These are phyloP conservation scores for Sugiyamaella marilandica DNA, from an alignment of 805 yeast species.

Conservation along the genomic window DNA sequence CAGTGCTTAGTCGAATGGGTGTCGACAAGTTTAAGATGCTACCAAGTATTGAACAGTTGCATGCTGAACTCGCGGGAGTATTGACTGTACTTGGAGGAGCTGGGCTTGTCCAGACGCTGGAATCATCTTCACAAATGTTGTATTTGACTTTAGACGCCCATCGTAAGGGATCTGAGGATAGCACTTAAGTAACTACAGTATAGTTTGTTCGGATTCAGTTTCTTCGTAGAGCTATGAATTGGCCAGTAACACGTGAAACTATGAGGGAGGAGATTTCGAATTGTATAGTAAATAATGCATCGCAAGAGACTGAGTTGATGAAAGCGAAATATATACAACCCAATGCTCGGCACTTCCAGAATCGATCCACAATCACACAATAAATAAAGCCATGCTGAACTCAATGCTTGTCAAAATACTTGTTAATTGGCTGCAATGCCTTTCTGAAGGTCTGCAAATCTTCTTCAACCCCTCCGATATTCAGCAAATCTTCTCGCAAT, in stretches of 20 bases:
- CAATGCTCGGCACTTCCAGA: background rate
- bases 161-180: background rate
- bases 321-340: no score
- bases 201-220: background rate
- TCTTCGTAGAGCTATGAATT: no score
- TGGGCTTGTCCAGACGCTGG: conserved; percentile 77
- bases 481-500: conserved; percentile 20
- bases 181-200: background rate
- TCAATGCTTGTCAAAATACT: conserved; percentile 14
- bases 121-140: conserved; percentile 59
- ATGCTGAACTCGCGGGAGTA: conserved; percentile 76
- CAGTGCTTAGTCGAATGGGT: conserved; percentile 47
- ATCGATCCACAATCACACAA: no score
- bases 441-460: conserved; percentile 11
- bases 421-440: conserved; percentile 6
- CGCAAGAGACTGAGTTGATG: no score
- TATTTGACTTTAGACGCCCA: conserved; percentile 61
- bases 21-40: conserved; percentile 64
- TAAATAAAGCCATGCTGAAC: no score
- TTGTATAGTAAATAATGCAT: no score
- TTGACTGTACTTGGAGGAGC: conserved; percentile 85
- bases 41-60: conserved; percentile 66
- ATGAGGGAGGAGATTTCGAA: no score
- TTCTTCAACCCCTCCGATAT: conserved; percentile 8
- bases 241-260: no score